Conservation (phyloP, 164 flowering plant species). For the Chloranthus sessilifolius region DNA sequence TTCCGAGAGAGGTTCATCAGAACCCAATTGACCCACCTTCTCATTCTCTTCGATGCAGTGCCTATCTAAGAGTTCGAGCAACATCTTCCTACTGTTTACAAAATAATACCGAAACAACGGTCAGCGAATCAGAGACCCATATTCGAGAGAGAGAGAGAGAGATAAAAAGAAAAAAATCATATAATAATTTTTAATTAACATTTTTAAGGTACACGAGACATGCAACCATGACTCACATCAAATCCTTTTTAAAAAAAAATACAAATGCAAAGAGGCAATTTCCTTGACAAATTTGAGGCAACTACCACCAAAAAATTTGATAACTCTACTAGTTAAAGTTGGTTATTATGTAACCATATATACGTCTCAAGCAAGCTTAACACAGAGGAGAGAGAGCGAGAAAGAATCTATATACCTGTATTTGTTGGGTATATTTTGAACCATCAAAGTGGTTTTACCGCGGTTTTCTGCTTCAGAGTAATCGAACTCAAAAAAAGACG, state of each 20-base stretch:
- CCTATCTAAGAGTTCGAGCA: constrained; percentile 28
- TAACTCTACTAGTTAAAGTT: too few relatives aligned
- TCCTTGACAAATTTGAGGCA: too few relatives aligned
- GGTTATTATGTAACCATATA: too few relatives aligned
- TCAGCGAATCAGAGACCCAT: not conserved
- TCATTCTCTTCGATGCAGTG: constrained; percentile 22
- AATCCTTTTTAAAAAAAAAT: too few relatives aligned
- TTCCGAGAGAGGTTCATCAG: constrained; percentile 3
- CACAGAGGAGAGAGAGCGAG: not conserved
- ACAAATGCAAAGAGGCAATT: too few relatives aligned
- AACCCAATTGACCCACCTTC: not conserved
- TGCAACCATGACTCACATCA: too few relatives aligned
- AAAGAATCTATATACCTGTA: constrained; percentile 13
- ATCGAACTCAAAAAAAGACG: not conserved
- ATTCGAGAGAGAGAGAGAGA: not conserved
- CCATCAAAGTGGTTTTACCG: constrained; percentile 15
- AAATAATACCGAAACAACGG: not conserved
- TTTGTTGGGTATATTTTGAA: constrained; percentile 19
- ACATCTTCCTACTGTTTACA: constrained; percentile 18
- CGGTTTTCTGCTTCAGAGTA: not conserved
- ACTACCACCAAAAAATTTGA: too few relatives aligned
- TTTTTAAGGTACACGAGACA: too few relatives aligned
- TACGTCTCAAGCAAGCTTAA: too few relatives aligned
- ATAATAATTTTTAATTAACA: too few relatives aligned
- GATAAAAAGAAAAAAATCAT: not conserved